A percentile compares a stretch with the other conserved stretches of the same genome.
Conservation (phyloP, 805 yeast genomes). For the Ascoidea rubescens region DNA sequence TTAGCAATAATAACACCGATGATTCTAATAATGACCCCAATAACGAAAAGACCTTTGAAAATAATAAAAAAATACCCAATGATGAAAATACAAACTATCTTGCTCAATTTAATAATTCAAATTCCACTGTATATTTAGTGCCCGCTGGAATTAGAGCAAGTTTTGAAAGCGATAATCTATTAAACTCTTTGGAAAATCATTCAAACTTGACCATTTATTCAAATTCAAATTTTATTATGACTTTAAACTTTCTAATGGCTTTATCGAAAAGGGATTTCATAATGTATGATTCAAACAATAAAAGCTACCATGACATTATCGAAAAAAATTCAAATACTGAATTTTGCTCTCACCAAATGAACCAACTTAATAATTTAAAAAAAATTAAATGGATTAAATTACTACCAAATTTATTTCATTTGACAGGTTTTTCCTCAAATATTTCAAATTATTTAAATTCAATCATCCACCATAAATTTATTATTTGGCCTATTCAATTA, state of each 20-base stretch:
- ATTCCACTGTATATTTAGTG: constrained; percentile 31
- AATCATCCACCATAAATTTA: constrained; percentile 37
- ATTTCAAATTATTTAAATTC: constrained; percentile 40
- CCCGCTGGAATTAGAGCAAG: constrained; percentile 43
- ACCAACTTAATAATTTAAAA: constrained; percentile 12
- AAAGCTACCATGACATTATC: not conserved
- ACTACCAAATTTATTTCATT: constrained; percentile 52
- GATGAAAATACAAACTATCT: no score
- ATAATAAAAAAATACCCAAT: no score
- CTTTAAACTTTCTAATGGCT: constrained; percentile 10
- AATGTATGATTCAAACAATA: no score
- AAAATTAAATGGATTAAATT: constrained; percentile 47
- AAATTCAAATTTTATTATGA: constrained; percentile 2
- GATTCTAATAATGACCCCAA: constrained; percentile 13
- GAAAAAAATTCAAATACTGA: not conserved
- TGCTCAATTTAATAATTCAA: constrained; percentile 13
- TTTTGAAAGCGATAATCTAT: constrained; percentile 21
- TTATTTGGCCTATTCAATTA: constrained; percentile 61
- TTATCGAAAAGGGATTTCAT: not conserved
- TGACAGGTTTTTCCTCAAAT: constrained; percentile 54
- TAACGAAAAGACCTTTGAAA: not conserved
- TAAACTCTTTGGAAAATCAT: constrained; percentile 20
- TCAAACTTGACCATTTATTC: not conserved
- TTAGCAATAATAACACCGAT: constrained; percentile 4
- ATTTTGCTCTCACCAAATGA: no score